Base-by-base conservation (phyloP, 805 yeast species). In the Yarrowia sp. region DNA sequence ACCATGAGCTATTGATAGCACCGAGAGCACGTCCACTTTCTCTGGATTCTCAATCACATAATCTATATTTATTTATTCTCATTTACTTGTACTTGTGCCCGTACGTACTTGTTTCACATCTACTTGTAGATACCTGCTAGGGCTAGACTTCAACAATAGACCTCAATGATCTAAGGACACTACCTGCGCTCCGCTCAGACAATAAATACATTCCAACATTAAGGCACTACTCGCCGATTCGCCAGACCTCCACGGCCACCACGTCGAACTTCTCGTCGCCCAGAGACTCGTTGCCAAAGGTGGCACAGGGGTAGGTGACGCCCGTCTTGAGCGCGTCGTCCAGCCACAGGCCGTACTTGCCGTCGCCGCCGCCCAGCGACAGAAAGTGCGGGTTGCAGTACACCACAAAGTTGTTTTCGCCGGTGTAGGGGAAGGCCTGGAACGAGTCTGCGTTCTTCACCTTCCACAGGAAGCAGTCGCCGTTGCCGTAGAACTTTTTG, bases 391-490 rank as follows among this genome's bases (percentile, higher is more conserved):
- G 83, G 44, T 91, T 88, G 62, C 97, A 89, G 71, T 88, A 90
- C 16, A 93, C 84, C 44, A 89, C 81, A 72, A 85, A 92, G 70
- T 90, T 96, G 72, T 94, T 93, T 51, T 87, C 69, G 0, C 97
- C 96, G 0, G 97, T 90, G 72, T 86, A 90, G 51, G 91, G 90
- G 72, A 83, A 93, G 0, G 96, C 97, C 70, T 84, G 83, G 71
- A 92, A 83, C 31, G 67, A 56, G 39, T 46, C 69, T 55, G 72
- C 75, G 19, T 60, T 42, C 65, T 83, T 88, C n/a, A 81, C 69
- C 66, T 86, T 88, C 97, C 97, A 93, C 21, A 93, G 77, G 68
- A 94, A 92, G 70, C 98, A 91, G 72, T 93, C 97, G 0, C 97
- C 97, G 74, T 92, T 92, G 0, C 99, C 99, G 68, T 86, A 88